These are phyloP conservation scores for Paradendryphiella salina DNA, from an alignment of 2,329 filamentous ascomycete species.

Conservation along the genomic window DNA sequence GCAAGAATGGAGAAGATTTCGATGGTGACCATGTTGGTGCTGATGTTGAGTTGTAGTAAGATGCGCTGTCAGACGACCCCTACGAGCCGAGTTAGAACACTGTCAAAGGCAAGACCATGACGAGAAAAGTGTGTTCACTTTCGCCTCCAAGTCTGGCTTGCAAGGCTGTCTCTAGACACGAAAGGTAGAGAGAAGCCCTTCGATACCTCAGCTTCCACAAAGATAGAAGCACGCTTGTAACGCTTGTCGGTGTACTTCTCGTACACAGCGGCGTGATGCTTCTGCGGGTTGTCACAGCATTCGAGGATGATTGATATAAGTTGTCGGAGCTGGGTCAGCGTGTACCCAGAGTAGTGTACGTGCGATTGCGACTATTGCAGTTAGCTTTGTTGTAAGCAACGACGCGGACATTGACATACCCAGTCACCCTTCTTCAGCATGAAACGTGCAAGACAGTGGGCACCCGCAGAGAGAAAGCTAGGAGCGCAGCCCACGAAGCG, in stretches of 20 bases:
- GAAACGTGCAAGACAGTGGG: constrained; percentile 86
- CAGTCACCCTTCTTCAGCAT: constrained; percentile 91
- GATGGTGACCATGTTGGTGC: constrained; percentile 30
- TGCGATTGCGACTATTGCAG: constrained; percentile 71
- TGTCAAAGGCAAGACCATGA: constrained; percentile 20
- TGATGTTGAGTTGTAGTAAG: constrained; percentile 19
- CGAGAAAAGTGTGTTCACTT: constrained; percentile 42
- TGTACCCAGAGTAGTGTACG: constrained; percentile 92
- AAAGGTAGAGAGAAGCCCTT: constrained; percentile 60
- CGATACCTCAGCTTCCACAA: constrained; percentile 74
- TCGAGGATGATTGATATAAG: constrained; percentile 79
- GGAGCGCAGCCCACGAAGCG: constrained; percentile 89
- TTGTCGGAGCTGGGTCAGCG: constrained; percentile 77
- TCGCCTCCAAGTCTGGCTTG: constrained; percentile 44
- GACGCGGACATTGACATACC: constrained; percentile 61
- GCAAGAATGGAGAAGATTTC: constrained; percentile 45
- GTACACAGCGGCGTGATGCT: constrained; percentile 84
- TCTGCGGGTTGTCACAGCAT: constrained; percentile 78
- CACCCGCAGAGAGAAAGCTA: constrained; percentile 87
- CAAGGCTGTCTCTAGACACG: constrained; percentile 41
- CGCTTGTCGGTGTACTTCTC: constrained; percentile 89
- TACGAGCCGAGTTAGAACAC: constrained; percentile 33
- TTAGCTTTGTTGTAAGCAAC: constrained; percentile 41
- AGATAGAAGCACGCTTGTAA: constrained; percentile 81
- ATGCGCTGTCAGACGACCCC: constrained; percentile 28